Base-by-base conservation (phyloP, 495 filamentous ascomycete species). In the Penicillium diatomitis region DNA sequence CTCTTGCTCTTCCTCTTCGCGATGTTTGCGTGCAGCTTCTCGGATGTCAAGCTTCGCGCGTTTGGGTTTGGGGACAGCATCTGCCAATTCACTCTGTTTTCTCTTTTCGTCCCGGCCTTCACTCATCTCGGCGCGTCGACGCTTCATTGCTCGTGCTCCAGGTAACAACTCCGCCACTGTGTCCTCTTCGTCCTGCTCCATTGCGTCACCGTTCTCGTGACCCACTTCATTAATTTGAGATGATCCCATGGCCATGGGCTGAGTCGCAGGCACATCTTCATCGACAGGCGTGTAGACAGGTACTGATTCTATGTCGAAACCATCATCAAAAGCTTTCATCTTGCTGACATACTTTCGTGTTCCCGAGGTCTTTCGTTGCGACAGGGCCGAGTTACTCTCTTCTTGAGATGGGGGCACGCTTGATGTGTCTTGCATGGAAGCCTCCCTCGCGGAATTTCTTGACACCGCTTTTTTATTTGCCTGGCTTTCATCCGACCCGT, bases 241-340 rank as follows among this genome's bases (percentile, higher is more conserved):
- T 6, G 61, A 53, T 9, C 66, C 67, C 6, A 63, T 42, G 5
- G 62, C 56, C 52, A 70, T 64, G 5, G 48, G 29, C 7, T 62
- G 57, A 29, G 57, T 49, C 6, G 51, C n/a, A n/a, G 31, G 32
- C 5, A 34, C 48, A 32, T 44, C 41, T 33, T 55, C 52, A 8
- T 50, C 60, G 9, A 60, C 59, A 7, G 56, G 56, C 1, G 53
- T 49, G 52, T 72, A 66, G 3, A 56, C 52, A 2, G 71, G 71
- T 11, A 74, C 63, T 4, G 68, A 65, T 28, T 66, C 67, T 53
- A 76, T 71, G 35, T 73, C 68, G 46, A 73, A 72, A 7, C 76
- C 79, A 47, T 83, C 81, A 50, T 81, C 81, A 47, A 95, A 95
- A 0, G 82, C 82, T 54, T 83, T 85, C 67, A 94, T 90, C 12